Conservation (phyloP, 306 rosid species). For the Ochetophila trinervis region DNA sequence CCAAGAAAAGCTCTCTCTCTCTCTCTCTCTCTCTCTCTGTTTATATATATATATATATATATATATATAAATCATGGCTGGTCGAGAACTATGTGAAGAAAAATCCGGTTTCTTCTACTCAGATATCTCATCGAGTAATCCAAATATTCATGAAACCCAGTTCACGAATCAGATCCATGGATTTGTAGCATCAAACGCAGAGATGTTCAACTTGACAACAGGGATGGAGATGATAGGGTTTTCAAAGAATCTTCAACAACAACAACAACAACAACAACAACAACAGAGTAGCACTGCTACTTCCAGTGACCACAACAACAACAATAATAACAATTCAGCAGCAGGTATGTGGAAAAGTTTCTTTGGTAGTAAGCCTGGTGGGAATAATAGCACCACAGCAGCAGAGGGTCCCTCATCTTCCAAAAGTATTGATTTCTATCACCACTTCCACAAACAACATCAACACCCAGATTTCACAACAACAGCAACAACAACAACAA, state of each 20-base stretch:
- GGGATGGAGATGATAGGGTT: slow-evolving; percentile 80
- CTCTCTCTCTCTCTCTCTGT: neutral
- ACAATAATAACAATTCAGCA: neutral
- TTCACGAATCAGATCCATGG: slow-evolving; percentile 64
- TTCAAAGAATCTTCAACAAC: slow-evolving; percentile 42
- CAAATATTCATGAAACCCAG: slow-evolving; percentile 36
- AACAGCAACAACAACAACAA: neutral
- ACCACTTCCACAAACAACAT: slow-evolving; percentile 13
- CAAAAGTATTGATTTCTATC: slow-evolving; percentile 37
- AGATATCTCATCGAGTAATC: slow-evolving; percentile 42
- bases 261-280: neutral
- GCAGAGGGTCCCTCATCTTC: slow-evolving; percentile 44
- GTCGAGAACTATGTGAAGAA: slow-evolving; percentile 49
- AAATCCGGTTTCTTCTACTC: slow-evolving; percentile 60
- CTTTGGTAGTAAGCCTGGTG: slow-evolving; percentile 18
- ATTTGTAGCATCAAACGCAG: slow-evolving; percentile 52
- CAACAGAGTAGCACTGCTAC: slow-evolving; percentile 16
- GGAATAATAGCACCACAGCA: slow-evolving; percentile 3
- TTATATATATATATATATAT: neutral
- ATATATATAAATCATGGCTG: slow-evolving; percentile 27
- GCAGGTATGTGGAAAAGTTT: slow-evolving; percentile 36
- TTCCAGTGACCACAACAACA: neutral
- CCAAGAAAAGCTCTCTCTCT: neutral
- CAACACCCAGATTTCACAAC: slow-evolving; percentile 35
- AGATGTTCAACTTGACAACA: slow-evolving; percentile 69